Percentiles rank a stretch among this genome's conserved stretches.
These are phyloP conservation scores for Oenanthe sinensis DNA, from an alignment of 129 eudicot species.

Conservation along the genomic window DNA sequence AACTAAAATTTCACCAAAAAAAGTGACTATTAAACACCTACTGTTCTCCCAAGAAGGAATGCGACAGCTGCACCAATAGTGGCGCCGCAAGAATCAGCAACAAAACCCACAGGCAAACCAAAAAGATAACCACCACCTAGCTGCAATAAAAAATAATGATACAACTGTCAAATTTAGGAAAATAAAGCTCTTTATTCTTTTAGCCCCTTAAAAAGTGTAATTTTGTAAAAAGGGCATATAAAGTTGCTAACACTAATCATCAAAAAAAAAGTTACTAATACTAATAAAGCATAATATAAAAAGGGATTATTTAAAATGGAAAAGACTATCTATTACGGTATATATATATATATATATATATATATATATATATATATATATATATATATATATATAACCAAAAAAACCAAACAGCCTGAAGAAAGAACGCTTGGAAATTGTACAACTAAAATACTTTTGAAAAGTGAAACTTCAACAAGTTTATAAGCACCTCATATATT, in stretches of 20 bases:
- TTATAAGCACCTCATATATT: no score
- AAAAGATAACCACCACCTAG: conserved; percentile 93
- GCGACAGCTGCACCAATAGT: conserved; percentile 80
- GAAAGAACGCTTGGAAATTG: no score
- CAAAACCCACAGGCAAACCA: conserved; percentile 79
- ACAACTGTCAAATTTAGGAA: no score
- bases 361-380: no score
- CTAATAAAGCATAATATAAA: no score
- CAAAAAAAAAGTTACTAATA: neutral
- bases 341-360: no score
- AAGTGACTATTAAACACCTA: conserved; percentile 25
- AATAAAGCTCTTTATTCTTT: no score
- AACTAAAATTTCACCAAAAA: neutral
- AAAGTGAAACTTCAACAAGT: no score
- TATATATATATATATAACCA: neutral
- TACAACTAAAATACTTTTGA: no score
- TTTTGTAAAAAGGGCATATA: neutral
- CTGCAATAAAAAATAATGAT: conserved; percentile 31
- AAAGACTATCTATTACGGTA: neutral
- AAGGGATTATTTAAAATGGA: no score
- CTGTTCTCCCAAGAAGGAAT: conserved; percentile 82
- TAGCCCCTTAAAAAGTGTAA: no score
- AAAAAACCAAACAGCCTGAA: no score
- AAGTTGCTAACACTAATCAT: neutral
- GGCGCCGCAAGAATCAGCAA: conserved; percentile 85